Base-by-base conservation (phyloP, 1,284 basidiomycete species). In the Volvariella volvacea region DNA sequence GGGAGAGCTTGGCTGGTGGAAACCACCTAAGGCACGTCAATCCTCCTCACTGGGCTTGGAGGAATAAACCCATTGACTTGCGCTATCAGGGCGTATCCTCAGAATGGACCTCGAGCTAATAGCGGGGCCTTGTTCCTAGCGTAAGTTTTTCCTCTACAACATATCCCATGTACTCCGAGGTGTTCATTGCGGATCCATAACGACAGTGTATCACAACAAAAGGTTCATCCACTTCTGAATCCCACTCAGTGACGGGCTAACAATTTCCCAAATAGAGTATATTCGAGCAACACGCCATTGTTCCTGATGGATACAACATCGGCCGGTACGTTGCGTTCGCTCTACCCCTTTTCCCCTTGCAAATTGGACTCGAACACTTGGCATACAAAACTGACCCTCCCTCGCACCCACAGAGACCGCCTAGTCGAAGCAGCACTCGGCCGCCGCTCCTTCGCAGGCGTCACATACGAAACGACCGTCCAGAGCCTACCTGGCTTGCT, bases 71-170 rank as follows among this genome's bases (percentile, higher is more conserved):
- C 25, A n/a, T 28, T n/a, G 20, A 25, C 9, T 15, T 19, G 6
- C 15, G 34, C n/a, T 15, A 36, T 20, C 46, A 81, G 78, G 9
- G 61, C 80, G 4, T 84, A 59, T 55, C 68, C 67, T 36, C 82
- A 84, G 58, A 78, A 84, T 49, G 81, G 82, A 1, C 55, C 73
- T 1, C 16, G 20, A 12, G 79, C 75, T 1, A 53, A 80, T 47
- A 79, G 69, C 28, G 75, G 75, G 1, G 80, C 83, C 4, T 59
- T 82, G 22, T 85, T 84, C 59, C 64, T 84, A 25, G 82, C 80
- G 78, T 83, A 60, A 55, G 78, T 50, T 14, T 16, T 22, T 19
- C 33, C n/a, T n/a, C 6, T 12, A 28, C 25, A 28, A 28, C 25
- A 6, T 12, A 28, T 6, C 25, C 25, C 6, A 12, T 28, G 12